Conservation (phyloP, 345 rosid species). For the Linum trigynum region DNA sequence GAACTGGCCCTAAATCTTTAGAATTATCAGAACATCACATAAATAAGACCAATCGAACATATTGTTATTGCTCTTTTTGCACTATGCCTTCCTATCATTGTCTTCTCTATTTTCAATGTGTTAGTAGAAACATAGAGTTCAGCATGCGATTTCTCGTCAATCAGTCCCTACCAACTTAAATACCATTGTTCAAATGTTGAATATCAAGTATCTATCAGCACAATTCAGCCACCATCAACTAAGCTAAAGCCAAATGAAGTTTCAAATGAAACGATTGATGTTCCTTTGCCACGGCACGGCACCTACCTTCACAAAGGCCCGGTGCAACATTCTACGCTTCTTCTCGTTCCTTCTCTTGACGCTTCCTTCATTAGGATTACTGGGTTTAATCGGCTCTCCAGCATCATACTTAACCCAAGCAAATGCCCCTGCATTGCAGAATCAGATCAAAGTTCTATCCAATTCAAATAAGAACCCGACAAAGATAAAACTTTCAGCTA, state of each 20-base stretch:
- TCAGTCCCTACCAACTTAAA: background rate
- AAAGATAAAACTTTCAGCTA: too few relatives aligned
- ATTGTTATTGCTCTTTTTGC: background rate
- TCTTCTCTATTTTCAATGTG: too few relatives aligned
- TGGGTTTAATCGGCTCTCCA: constrained; percentile 64
- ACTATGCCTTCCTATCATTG: background rate
- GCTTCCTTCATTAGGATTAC: constrained; percentile 76
- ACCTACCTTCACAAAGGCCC: constrained; percentile 56
- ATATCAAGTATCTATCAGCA: too few relatives aligned
- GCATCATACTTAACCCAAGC: constrained; percentile 71
- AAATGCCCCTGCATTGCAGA: constrained; percentile 57
- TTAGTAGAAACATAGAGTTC: too few relatives aligned
- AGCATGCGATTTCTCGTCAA: background rate
- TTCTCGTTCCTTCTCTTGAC: constrained; percentile 67
- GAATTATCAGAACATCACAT: background rate
- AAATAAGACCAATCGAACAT: background rate
- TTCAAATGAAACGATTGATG: background rate
- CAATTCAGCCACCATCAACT: background rate
- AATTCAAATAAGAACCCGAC: constrained; percentile 1
- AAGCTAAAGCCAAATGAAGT: background rate
- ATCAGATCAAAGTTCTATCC: background rate
- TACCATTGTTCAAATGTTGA: background rate
- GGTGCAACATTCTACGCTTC: constrained; percentile 59
- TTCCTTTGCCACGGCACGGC: background rate
- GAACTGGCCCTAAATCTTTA: background rate